Conservation (phyloP, 1,284 basidiomycete species). For the Ceratobasidium sp. region DNA sequence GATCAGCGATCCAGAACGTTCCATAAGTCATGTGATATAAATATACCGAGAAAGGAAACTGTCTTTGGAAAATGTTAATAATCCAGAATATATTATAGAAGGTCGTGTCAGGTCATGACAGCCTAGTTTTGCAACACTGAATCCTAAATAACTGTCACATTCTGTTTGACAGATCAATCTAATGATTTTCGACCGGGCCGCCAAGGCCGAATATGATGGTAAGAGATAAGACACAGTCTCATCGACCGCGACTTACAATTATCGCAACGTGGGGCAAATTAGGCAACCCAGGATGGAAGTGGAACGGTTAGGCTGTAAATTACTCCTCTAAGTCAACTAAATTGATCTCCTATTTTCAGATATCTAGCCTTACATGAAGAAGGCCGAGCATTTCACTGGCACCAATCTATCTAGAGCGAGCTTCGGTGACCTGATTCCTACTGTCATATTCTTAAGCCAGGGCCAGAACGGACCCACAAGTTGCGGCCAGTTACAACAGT, state of each 20-base stretch:
- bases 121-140: background rate
- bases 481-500: conserved; percentile 51
- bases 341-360: background rate
- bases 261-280: conserved; percentile 32
- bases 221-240: conserved; percentile 36
- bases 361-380: conserved; percentile 55
- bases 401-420: conserved; percentile 46
- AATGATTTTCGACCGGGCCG: conserved; percentile 23
- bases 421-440: conserved; percentile 47
- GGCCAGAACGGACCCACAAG: conserved; percentile 50
- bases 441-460: conserved; percentile 48
- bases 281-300: conserved; percentile 51
- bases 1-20: too few species aligned
- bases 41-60: too few species aligned
- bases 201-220: conserved; percentile 37
- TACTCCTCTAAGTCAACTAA: background rate
- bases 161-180: conserved; percentile 11
- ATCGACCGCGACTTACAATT: conserved; percentile 44
- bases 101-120: too few species aligned
- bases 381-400: conserved; percentile 51
- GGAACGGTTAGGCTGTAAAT: conserved; percentile 46
- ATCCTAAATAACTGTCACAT: background rate
- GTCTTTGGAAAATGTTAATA: too few species aligned
- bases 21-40: too few species aligned
- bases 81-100: too few species aligned